phyloP scores from a whole-genome alignment of 2,329 filamentous ascomycete species.

The Beauveria sp. region DNA sequence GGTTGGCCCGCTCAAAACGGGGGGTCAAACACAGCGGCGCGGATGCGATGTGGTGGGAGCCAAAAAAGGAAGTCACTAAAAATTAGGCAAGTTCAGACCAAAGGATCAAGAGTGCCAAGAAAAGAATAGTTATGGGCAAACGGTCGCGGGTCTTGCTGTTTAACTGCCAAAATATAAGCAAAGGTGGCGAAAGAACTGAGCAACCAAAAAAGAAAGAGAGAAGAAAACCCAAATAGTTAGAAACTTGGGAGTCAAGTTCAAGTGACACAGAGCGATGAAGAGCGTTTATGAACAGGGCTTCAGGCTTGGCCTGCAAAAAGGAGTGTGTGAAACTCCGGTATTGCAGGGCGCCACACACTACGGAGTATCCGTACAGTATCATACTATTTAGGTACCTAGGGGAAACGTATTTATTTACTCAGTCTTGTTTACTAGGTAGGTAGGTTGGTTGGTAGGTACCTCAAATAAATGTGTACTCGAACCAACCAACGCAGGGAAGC shows the following conservation, averaged over 20 bases:
- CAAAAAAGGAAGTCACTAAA: neutral
- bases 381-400: neutral
- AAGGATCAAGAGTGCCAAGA: neutral
- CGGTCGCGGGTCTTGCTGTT: neutral
- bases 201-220: neutral
- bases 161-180: neutral
- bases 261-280: neutral
- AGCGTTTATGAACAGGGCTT: neutral
- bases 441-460: too few species aligned
- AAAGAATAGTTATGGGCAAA: neutral
- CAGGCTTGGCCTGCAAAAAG: neutral
- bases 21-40: neutral
- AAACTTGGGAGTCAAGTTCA: neutral
- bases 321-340: slow-evolving; percentile 7
- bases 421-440: too few species aligned
- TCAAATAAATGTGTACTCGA: too few species aligned
- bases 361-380: too few species aligned
- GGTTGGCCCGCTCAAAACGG: neutral
- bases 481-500: too few species aligned
- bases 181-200: neutral
- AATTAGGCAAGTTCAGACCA: neutral
- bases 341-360: slow-evolving; percentile 2
- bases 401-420: too few species aligned
- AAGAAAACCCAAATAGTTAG: neutral
- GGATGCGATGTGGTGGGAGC: neutral